phyloP scores from a whole-genome alignment of 176 grass and related monocot genomes.

The Eragrostis nindensis region DNA sequence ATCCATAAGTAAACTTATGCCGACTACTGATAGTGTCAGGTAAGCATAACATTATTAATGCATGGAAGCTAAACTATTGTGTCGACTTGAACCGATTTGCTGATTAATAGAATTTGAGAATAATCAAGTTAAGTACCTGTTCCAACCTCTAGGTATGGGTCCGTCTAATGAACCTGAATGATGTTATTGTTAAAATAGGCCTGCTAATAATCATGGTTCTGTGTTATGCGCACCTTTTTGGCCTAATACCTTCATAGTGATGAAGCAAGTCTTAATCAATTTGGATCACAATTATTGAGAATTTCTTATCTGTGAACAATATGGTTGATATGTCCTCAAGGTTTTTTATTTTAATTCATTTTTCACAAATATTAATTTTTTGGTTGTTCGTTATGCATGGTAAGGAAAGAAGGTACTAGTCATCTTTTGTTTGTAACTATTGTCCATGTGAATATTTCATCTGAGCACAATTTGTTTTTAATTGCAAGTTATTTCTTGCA shows the following conservation, averaged over 20 bases:
- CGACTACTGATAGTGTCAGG: slow-evolving; percentile 73
- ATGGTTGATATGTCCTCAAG: not conserved
- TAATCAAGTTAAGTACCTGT: slow-evolving; percentile 1
- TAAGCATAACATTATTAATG: slow-evolving; percentile 29
- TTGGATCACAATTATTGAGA: not conserved
- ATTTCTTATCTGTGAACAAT: slow-evolving; percentile 1
- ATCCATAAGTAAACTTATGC: slow-evolving; percentile 71
- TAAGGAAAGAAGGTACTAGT: slow-evolving; percentile 20
- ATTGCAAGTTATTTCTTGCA: slow-evolving; percentile 22
- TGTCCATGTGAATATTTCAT: slow-evolving; percentile 8
- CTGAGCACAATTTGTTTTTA: slow-evolving; percentile 1
- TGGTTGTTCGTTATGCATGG: not conserved
- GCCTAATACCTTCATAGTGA: not conserved
- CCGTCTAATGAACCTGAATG: slow-evolving; percentile 20
- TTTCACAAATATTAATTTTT: not conserved
- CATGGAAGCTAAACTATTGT: slow-evolving; percentile 3
- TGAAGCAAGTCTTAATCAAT: not conserved
- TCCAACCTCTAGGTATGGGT: not conserved
- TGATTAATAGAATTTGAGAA: slow-evolving; percentile 11
- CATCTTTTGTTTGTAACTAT: slow-evolving; percentile 1
- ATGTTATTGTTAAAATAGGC: not conserved
- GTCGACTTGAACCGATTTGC: slow-evolving; percentile 12
- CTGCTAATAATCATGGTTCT: slow-evolving; percentile 25
- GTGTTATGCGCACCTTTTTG: not conserved
- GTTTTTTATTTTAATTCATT: not conserved